Percentiles rank a stretch among this genome's conserved stretches.
These are phyloP conservation scores for Termitomyces bulborhizus DNA, from an alignment of 768 basidiomycete genomes.

Conservation along the genomic window DNA sequence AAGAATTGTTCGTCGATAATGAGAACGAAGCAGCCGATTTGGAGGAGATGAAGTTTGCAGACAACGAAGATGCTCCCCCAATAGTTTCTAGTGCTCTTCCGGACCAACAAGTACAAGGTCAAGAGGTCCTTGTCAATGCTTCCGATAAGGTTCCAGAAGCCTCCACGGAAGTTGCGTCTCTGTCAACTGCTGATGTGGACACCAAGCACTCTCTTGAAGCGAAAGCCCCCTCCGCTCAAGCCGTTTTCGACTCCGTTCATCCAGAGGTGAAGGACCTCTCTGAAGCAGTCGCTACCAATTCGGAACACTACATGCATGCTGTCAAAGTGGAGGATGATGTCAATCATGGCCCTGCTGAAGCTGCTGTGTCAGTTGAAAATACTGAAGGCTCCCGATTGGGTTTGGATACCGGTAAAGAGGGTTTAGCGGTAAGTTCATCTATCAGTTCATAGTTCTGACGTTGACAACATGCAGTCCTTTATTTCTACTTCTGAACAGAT, in stretches of 20 bases:
- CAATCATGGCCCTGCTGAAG: background rate
- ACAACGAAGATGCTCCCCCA: constrained; percentile 6
- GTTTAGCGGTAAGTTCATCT: constrained; percentile 3
- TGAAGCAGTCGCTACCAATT: background rate
- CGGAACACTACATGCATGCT: background rate
- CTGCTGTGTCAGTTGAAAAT: background rate
- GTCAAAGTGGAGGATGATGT: background rate
- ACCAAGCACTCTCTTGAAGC: background rate
- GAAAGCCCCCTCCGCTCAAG: background rate
- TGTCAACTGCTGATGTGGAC: background rate
- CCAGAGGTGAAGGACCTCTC: background rate
- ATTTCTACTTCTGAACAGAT: background rate
- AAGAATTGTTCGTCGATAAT: background rate
- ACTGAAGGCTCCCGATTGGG: constrained; percentile 7
- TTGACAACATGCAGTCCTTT: constrained; percentile 4
- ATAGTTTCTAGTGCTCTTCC: background rate
- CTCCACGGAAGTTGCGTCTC: background rate
- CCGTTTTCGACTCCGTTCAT: background rate
- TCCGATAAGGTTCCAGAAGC: background rate
- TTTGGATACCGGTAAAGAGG: constrained; percentile 6
- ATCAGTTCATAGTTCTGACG: too few species aligned
- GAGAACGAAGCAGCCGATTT: constrained; percentile 4
- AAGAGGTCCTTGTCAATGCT: background rate
- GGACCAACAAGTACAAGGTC: background rate
- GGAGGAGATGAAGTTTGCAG: constrained; percentile 11